phyloP scores from a whole-genome alignment of 116 monocot genomes.

The Phalaenopsis hybrid region DNA sequence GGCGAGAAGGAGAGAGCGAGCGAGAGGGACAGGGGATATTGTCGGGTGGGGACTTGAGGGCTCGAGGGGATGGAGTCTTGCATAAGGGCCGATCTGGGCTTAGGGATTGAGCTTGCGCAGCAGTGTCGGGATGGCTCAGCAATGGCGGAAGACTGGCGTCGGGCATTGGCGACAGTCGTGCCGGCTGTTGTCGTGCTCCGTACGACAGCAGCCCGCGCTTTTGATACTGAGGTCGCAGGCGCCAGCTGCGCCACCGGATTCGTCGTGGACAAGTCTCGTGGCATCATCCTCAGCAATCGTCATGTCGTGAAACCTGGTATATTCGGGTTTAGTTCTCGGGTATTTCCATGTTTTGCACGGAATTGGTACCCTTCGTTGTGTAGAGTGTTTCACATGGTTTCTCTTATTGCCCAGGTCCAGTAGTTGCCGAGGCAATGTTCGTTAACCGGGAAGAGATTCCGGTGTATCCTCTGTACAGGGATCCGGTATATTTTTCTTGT shows the following conservation, averaged over 20 bases:
- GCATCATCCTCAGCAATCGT: slow-evolving; percentile 86
- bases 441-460: slow-evolving; percentile 89
- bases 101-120: slow-evolving; percentile 55
- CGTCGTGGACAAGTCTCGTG: slow-evolving; percentile 61
- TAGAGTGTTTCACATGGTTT: not conserved
- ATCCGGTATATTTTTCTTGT: slow-evolving; percentile 51
- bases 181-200: slow-evolving; percentile 88
- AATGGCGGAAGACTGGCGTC: slow-evolving; percentile 91
- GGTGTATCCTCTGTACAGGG: slow-evolving; percentile 73
- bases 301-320: slow-evolving; percentile 91
- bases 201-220: slow-evolving; percentile 70
- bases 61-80: slow-evolving; percentile 10
- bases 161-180: slow-evolving; percentile 65
- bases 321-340: not conserved
- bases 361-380: not conserved
- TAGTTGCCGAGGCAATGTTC: slow-evolving; percentile 95
- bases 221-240: slow-evolving; percentile 82
- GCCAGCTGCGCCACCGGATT: slow-evolving; percentile 90
- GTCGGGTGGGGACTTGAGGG: slow-evolving; percentile 18
- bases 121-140: slow-evolving; percentile 31
- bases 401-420: slow-evolving; percentile 46
- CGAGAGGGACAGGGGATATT: slow-evolving; percentile 12
- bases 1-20: not conserved
- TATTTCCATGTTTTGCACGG: no score
- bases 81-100: slow-evolving; percentile 30